phyloP scores from a whole-genome alignment of 2,329 filamentous ascomycete genomes.

The Neofusicoccum laricinum region DNA sequence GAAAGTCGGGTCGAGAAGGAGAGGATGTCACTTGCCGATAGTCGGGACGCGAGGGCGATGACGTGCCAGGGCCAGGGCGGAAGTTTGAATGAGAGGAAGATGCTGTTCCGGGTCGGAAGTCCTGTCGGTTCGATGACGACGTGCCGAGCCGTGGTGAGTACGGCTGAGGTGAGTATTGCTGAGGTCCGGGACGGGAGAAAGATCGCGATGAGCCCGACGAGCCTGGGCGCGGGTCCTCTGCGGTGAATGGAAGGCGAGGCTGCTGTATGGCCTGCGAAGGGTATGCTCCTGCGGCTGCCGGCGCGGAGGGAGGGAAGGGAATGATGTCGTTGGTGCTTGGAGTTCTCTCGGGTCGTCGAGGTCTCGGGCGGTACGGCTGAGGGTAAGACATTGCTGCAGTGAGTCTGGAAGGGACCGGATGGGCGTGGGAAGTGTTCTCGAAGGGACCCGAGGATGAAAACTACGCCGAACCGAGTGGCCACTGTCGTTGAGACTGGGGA shows the following conservation, averaged over 20 bases:
- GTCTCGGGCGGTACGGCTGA: not conserved
- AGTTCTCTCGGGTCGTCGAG: slow-evolving; percentile 6
- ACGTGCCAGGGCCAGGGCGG: not conserved
- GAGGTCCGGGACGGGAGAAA: not conserved
- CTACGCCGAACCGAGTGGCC: not conserved
- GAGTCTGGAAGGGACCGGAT: not conserved
- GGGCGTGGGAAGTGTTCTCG: not conserved
- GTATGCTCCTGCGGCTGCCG: not conserved
- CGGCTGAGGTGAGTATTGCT: not conserved
- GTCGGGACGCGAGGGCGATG: not conserved
- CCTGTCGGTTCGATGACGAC: not conserved
- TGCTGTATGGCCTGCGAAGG: not conserved
- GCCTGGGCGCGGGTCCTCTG: not conserved
- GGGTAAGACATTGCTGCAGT: slow-evolving; percentile 1
- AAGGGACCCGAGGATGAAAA: not conserved
- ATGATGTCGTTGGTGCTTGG: slow-evolving; percentile 8
- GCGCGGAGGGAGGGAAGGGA: not conserved
- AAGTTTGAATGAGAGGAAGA: not conserved
- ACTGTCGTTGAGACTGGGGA: not conserved
- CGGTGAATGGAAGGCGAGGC: not conserved
- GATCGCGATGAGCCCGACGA: not conserved
- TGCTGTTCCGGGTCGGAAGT: not conserved
- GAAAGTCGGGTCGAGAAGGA: not conserved
- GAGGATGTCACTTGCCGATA: not conserved
- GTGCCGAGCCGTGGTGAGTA: not conserved